Conservation (phyloP, 176 grass and related monocot species). For the Avena sativa region DNA sequence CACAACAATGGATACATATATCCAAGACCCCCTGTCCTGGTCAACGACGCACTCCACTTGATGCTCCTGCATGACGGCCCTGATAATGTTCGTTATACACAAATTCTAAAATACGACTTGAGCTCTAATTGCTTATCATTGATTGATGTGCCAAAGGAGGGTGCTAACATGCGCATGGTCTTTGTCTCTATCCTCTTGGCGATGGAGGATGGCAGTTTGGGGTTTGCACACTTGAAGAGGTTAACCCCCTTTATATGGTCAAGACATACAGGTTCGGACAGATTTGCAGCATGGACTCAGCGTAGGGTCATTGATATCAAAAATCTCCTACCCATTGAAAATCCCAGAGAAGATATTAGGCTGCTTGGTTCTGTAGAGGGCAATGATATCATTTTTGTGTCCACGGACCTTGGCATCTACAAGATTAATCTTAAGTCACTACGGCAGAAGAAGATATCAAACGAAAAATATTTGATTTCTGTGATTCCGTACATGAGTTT, state of each 20-base stretch:
- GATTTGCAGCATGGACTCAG: not conserved
- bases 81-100: not conserved
- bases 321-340: not conserved
- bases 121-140: not conserved
- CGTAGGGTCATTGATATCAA: not conserved
- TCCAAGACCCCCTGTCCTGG: not conserved
- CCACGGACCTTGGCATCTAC: not conserved
- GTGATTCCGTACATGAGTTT: not conserved
- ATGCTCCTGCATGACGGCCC: not conserved
- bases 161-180: not conserved
- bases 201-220: not conserved
- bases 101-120: not conserved
- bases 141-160: not conserved
- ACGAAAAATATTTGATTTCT: not conserved
- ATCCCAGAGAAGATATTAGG: not conserved
- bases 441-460: not conserved
- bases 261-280: not conserved
- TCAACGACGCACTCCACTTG: not conserved
- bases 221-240: not conserved
- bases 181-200: not conserved
- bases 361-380: not conserved
- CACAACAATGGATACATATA: not conserved
- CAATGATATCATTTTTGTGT: not conserved
- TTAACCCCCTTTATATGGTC: not conserved
- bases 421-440: not conserved